Conservation (phyloP, 164 flowering plant genomes). For the Warburgia ugandensis region DNA sequence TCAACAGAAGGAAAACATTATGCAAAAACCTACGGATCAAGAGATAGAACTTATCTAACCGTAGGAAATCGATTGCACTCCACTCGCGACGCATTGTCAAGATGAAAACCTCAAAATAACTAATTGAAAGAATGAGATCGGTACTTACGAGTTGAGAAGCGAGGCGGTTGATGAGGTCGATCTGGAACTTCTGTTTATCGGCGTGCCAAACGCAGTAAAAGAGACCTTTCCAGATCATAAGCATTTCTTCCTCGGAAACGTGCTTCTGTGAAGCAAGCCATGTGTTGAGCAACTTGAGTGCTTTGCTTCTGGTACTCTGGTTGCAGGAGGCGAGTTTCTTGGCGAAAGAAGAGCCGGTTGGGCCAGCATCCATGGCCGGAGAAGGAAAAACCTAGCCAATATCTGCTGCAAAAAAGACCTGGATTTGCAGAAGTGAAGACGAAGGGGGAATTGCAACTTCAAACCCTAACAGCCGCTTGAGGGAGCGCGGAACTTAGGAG, state of each 20-base stretch:
- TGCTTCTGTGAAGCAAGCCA: conserved; percentile 49
- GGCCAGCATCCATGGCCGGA: conserved; percentile 10
- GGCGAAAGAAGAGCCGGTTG: conserved; percentile 24
- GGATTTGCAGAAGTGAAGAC: too few species aligned
- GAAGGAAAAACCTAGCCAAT: not conserved
- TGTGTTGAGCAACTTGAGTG: conserved; percentile 34
- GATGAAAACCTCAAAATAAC: conserved; percentile 54
- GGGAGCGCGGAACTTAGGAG: too few species aligned
- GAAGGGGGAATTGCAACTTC: too few species aligned
- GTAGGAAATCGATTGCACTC: conserved; percentile 67
- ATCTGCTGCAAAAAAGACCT: too few species aligned
- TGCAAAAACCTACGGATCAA: conserved; percentile 55
- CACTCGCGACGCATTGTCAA: conserved; percentile 86
- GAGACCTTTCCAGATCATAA: conserved; percentile 84
- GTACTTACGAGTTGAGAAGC: conserved; percentile 36
- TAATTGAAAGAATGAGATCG: conserved; percentile 29
- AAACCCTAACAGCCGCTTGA: too few species aligned
- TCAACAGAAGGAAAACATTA: conserved; percentile 35
- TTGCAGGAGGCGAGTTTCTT: conserved; percentile 62
- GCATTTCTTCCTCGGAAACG: conserved; percentile 49
- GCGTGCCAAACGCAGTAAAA: conserved; percentile 62
- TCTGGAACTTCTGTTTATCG: conserved; percentile 31
- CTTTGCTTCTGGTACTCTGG: conserved; percentile 39
- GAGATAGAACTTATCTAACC: conserved; percentile 86
- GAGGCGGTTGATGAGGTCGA: conserved; percentile 47